Conservation (phyloP, 2,329 filamentous ascomycete genomes). For the Dactylellina cionopaga region DNA sequence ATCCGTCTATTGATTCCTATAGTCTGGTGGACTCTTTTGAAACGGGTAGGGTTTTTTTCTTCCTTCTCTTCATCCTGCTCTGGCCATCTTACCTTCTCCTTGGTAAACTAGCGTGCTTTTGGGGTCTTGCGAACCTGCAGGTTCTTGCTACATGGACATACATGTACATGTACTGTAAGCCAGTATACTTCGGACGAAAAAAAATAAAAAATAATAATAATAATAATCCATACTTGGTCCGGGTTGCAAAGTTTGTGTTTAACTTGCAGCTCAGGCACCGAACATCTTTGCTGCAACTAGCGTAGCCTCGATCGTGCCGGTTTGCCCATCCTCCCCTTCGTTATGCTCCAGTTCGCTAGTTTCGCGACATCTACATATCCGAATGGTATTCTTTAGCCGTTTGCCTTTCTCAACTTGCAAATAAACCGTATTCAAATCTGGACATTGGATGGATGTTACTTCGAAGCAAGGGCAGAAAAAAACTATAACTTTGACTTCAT, state of each 20-base stretch:
- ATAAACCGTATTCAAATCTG: too few species aligned
- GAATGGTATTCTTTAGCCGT: too few species aligned
- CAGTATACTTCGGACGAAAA: slow-evolving; percentile 53
- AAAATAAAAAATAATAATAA: slow-evolving; percentile 15
- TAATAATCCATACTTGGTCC: slow-evolving; percentile 29
- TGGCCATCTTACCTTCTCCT: slow-evolving; percentile 19
- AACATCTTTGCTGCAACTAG: slow-evolving; percentile 48
- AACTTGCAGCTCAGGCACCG: slow-evolving; percentile 30
- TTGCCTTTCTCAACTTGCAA: too few species aligned
- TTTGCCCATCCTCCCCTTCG: background rate
- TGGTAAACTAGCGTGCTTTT: slow-evolving; percentile 24
- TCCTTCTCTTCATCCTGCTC: background rate
- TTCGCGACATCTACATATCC: too few species aligned
- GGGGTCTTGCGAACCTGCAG: slow-evolving; percentile 47
- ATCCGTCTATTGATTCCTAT: background rate
- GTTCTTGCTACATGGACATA: slow-evolving; percentile 27
- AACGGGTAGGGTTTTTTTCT: slow-evolving; percentile 8
- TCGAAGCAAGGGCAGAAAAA: slow-evolving; percentile 24
- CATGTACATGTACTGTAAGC: too few species aligned
- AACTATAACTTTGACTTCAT: slow-evolving; percentile 10
- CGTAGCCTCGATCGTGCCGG: slow-evolving; percentile 10
- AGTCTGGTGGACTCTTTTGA: background rate
- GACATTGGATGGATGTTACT: too few species aligned
- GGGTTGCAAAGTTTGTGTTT: slow-evolving; percentile 36
- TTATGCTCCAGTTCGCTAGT: background rate